Base-by-base conservation (phyloP, 108 stramenopile genomes). In the Cyclotella choctawhatcheeana region DNA sequence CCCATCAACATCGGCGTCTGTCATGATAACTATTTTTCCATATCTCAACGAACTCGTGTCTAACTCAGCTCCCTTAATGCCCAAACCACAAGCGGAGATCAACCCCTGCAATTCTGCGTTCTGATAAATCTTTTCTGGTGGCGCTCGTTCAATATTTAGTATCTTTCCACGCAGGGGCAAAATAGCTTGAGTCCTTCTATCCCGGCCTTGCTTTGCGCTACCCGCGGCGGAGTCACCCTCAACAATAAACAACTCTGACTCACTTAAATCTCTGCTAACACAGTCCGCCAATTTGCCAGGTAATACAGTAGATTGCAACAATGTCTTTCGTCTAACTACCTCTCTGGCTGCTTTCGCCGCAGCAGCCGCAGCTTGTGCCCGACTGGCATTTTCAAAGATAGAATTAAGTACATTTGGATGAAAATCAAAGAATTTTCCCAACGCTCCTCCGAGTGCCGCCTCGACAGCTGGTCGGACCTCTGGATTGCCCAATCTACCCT, bases 1-100 rank as follows among this genome's bases (percentile, higher is more conserved):
- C 14, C 97, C 97, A 76, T 98, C 97, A 25, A 98, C 97, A 84
- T 98, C 97, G 10, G 97, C 97, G 83, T 98, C 97, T 3, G 97
- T 98, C 97, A 98, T 98, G 69, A 98, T 88, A 22, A 98, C 82
- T 66, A 98, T 91, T 56, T 91, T 79, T 72, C 87, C 86, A 79
- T 92, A 92, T 29, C 97, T 82, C 16, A 97, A 84, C 10, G 86
- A 54, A 33, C 67, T 69, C 18, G 73, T 62, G 37, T 97, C 89
- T 62, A 97, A 91, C 24, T 92, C 91, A 8, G 89, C 71, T 32
- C 94, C 94, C 70, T 96, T 96, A 31, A 97, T 83, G 16, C 94
- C 95, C 56, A 98, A 71, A 12, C 97, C 97, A 44, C 97, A 70
- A 7, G 97, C 97, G 24, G 90, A 90, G 53, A 98, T 96, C 22